A percentile compares a stretch with the other conserved stretches of the same genome.
These are phyloP conservation scores for Cochlearia excelsa DNA, from an alignment of 345 rosid species.

Conservation along the genomic window DNA sequence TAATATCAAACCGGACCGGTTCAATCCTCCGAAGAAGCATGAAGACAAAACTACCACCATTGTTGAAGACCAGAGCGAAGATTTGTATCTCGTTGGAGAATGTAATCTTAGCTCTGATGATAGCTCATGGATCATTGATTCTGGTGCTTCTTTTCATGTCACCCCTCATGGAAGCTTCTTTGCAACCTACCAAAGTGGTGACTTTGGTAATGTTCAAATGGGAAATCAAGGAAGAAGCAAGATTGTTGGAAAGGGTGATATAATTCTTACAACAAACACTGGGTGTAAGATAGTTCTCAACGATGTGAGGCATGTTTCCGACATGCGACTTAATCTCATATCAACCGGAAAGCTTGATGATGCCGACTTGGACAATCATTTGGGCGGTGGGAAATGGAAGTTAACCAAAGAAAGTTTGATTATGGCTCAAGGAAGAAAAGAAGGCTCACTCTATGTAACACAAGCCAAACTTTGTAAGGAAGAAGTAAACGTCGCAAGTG, in stretches of 20 bases:
- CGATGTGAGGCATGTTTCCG: background rate
- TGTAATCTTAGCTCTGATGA: too few relatives aligned
- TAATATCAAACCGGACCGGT: too few relatives aligned
- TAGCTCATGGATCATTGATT: too few relatives aligned
- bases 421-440: slow-evolving; percentile 1
- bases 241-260: background rate
- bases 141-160: too few relatives aligned
- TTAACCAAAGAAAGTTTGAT: background rate
- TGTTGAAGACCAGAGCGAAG: too few relatives aligned
- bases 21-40: too few relatives aligned
- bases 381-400: slow-evolving; percentile 4
- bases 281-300: background rate
- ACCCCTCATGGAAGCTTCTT: too few relatives aligned
- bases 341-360: slow-evolving; percentile 6
- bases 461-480: background rate
- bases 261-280: background rate
- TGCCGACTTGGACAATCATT: background rate
- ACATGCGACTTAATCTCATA: slow-evolving; percentile 6
- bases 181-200: too few relatives aligned
- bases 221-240: slow-evolving; percentile 17
- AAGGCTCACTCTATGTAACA: background rate
- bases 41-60: too few relatives aligned
- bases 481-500: background rate
- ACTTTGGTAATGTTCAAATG: too few relatives aligned
- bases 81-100: too few relatives aligned